A percentile compares a stretch with the other conserved stretches of the same genome.
phyloP scores from a whole-genome alignment of 2,329 filamentous ascomycete genomes.

The Colletotrichum gloeosporioides region DNA sequence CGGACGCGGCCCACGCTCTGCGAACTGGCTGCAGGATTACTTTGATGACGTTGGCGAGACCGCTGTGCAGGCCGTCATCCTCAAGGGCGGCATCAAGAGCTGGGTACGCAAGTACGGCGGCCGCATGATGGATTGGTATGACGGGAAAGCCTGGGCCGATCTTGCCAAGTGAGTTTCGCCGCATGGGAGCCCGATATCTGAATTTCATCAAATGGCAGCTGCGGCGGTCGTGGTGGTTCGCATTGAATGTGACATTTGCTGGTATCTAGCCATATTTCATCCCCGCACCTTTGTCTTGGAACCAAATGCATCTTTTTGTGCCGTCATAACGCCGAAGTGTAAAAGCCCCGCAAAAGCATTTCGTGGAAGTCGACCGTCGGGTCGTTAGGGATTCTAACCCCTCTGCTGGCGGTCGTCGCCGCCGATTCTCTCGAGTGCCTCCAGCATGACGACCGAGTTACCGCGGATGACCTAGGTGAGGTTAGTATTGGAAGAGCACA shows the following conservation, averaged over 20 bases:
- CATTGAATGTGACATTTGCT: slow-evolving; percentile 24
- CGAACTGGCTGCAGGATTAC: slow-evolving; percentile 63
- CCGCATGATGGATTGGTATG: slow-evolving; percentile 55
- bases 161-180: neutral
- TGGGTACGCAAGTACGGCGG: slow-evolving; percentile 58
- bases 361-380: neutral
- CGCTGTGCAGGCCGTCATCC: slow-evolving; percentile 49
- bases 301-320: slow-evolving; percentile 17
- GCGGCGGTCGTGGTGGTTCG: neutral
- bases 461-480: slow-evolving; percentile 83
- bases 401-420: slow-evolving; percentile 57
- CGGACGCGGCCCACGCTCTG: slow-evolving; percentile 56
- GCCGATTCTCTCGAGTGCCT: slow-evolving; percentile 75
- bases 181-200: neutral
- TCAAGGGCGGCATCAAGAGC: slow-evolving; percentile 59
- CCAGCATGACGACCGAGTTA: slow-evolving; percentile 98
- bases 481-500: slow-evolving; percentile 35
- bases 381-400: neutral
- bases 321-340: slow-evolving; percentile 19
- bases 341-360: slow-evolving; percentile 1
- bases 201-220: neutral
- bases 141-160: slow-evolving; percentile 42
- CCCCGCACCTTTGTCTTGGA: slow-evolving; percentile 3
- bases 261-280: slow-evolving; percentile 31
- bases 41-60: slow-evolving; percentile 50